Evolutionary conservation across 2,329 filamentous ascomycete genomes (phyloP).

Genomic region (Byssoonygena ceratinophila): DNA sequence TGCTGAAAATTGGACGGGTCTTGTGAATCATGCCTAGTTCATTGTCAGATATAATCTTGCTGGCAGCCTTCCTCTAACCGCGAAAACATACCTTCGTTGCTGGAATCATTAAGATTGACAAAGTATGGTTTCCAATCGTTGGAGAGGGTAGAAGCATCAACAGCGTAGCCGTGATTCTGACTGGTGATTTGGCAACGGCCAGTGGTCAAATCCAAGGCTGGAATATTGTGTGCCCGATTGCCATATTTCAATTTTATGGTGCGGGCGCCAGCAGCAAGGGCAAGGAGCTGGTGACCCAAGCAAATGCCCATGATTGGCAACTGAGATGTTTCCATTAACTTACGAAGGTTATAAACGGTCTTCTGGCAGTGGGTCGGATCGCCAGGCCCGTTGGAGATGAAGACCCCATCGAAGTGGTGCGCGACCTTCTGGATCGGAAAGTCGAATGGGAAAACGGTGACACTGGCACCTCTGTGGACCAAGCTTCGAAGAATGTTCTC

Average conservation of each 20-base stretch:
- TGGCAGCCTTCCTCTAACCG: background rate
- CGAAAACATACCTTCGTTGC: slow-evolving; percentile 63
- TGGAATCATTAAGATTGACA: slow-evolving; percentile 93
- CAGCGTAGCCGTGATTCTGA: slow-evolving; percentile 96
- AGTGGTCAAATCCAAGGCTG: slow-evolving; percentile 83
- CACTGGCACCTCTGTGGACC: slow-evolving; percentile 79
- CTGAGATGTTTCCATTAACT: slow-evolving; percentile 81
- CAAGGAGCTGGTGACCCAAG: slow-evolving; percentile 90
- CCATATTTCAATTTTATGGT: slow-evolving; percentile 99
- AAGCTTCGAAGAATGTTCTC: slow-evolving; percentile 97
- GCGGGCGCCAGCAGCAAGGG: slow-evolving; percentile 73
- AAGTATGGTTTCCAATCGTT: slow-evolving; percentile 96
- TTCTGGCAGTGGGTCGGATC: slow-evolving; percentile 94
- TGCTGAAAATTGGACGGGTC: slow-evolving; percentile 91
- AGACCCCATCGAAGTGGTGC: slow-evolving; percentile 94
- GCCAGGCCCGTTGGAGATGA: slow-evolving; percentile 97
- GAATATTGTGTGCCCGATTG: slow-evolving; percentile 98
- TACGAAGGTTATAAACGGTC: slow-evolving; percentile 83
- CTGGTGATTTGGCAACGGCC: slow-evolving; percentile 97
- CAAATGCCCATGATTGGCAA: slow-evolving; percentile 97
- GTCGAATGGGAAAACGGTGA: slow-evolving; percentile 91
- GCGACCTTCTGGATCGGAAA: slow-evolving; percentile 98
- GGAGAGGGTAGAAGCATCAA: slow-evolving; percentile 72
- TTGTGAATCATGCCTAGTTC: slow-evolving; percentile 72
- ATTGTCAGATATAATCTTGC: background rate